Base-by-base conservation (phyloP, 805 yeast genomes). In the Starmera amethionina region DNA sequence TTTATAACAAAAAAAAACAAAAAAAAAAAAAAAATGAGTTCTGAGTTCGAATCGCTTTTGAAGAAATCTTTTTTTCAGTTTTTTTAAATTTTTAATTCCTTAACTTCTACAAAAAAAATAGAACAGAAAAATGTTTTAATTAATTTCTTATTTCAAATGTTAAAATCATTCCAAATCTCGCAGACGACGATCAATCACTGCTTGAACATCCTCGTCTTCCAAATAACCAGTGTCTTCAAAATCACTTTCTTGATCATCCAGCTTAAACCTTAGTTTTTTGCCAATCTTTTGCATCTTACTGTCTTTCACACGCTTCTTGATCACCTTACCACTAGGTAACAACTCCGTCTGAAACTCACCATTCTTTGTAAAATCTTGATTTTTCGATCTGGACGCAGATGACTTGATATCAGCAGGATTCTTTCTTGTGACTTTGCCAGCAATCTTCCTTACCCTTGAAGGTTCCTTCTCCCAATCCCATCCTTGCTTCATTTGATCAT, bases 281-380 rank as follows among this genome's bases (percentile, higher is more conserved):
- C 63, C 63, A 1, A 69, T 33, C 37, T 51, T 62, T 11, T 56
- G 48, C 40, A 59, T 50, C 2, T 50, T 40, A 5, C 55, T 40
- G 15, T 54, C 60, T 10, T 46, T 45, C 8, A 48, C 47, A 58
- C 54, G 63, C 56, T 62, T 68, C 52, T 58, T 72, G 18, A 83
- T 65, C 13, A 76, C 60, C 46, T 79, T 75, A 31, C 95, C 94
- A 55, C 89, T 79, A 1, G 94, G 94, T 42, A 84, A 65, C 36
- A 78, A 62, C 47, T 81, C 90, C 35, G 66, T 68, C 8, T 65
- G 72, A 48, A 65, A 71, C 28, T 63, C 58, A 5, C 56, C 54
- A 16, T 56, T 52, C 34, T 56, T 50, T 2, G 16, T 15, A 3
- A 42, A 30, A 29, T 48, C 34, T 51, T 50, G 38, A 58, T 45